Conservation (phyloP, 2,329 filamentous ascomycete genomes). For the Phialophora tarda region DNA sequence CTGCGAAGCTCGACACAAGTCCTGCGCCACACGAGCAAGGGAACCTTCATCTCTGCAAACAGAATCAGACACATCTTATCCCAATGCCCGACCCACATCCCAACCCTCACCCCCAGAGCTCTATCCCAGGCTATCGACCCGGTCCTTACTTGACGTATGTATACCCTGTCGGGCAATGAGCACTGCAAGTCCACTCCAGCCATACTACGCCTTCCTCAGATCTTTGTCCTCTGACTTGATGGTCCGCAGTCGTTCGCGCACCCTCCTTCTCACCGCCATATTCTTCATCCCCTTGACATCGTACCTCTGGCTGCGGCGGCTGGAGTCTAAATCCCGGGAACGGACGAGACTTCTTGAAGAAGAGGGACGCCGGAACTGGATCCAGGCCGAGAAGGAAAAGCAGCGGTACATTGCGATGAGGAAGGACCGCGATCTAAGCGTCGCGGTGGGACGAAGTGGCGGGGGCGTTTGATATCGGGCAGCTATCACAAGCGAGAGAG, state of each 20-base stretch:
- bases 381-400: constrained; percentile 34
- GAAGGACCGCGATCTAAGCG: constrained; percentile 27
- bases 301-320: constrained; percentile 34
- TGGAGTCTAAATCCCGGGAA: constrained; percentile 30
- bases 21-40: not conserved
- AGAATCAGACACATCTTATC: not conserved
- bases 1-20: not conserved
- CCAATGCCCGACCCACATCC: constrained; percentile 24
- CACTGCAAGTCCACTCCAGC: not conserved
- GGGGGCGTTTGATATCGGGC: constrained; percentile 29
- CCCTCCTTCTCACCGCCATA: constrained; percentile 29
- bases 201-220: not conserved
- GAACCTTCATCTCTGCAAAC: not conserved
- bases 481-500: not conserved
- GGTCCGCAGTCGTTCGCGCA: constrained; percentile 25
- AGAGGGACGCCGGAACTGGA: constrained; percentile 35
- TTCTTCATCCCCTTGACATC: constrained; percentile 32
- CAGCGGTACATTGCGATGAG: constrained; percentile 23
- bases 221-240: not conserved
- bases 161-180: not conserved
- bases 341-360: constrained; percentile 32
- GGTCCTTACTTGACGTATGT: constrained; percentile 30
- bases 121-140: constrained; percentile 35
- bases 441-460: constrained; percentile 34
- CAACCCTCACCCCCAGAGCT: constrained; percentile 29